These are phyloP conservation scores for Rhodomyrtus psidioides DNA, from an alignment of 441 rosid species.

Conservation along the genomic window DNA sequence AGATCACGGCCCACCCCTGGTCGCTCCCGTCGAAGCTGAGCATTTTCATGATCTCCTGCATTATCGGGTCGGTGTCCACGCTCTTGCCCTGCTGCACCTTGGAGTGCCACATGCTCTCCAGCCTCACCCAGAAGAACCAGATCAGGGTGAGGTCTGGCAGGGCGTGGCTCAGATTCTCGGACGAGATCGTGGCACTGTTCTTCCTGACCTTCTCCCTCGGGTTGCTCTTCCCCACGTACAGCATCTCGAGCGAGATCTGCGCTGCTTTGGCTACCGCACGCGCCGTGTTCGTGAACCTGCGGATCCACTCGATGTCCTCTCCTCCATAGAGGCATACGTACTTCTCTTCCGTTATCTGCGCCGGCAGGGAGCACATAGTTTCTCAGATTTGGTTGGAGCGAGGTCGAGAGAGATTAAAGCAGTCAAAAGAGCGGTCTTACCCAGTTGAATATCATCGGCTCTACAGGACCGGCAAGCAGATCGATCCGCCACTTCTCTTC, in stretches of 20 bases:
- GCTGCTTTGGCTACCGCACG: slow-evolving; percentile 10
- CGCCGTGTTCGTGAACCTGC: slow-evolving; percentile 12
- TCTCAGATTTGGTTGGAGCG: neutral
- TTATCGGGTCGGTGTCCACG: slow-evolving; percentile 20
- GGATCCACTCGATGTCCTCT: slow-evolving; percentile 34
- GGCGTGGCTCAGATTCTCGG: slow-evolving; percentile 24
- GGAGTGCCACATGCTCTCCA: slow-evolving; percentile 44
- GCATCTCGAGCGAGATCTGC: slow-evolving; percentile 20
- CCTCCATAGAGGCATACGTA: slow-evolving; percentile 38
- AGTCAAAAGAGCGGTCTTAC: neutral
- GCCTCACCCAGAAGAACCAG: slow-evolving; percentile 42
- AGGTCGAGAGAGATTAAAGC: neutral
- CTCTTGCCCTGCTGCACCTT: slow-evolving; percentile 17
- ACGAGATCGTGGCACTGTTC: slow-evolving; percentile 9
- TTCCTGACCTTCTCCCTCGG: slow-evolving; percentile 13
- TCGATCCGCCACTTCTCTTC: slow-evolving; percentile 33
- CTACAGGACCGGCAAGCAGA: slow-evolving; percentile 24
- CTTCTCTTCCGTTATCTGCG: slow-evolving; percentile 16
- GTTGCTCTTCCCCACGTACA: slow-evolving; percentile 40
- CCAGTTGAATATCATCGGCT: slow-evolving; percentile 19
- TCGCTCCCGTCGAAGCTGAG: slow-evolving; percentile 30
- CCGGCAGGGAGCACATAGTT: neutral
- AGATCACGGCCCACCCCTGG: slow-evolving; percentile 30
- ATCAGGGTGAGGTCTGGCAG: slow-evolving; percentile 9
- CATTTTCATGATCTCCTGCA: slow-evolving; percentile 29